phyloP scores from a whole-genome alignment of 345 rosid genomes.

The Euphorbia tirucalli region DNA sequence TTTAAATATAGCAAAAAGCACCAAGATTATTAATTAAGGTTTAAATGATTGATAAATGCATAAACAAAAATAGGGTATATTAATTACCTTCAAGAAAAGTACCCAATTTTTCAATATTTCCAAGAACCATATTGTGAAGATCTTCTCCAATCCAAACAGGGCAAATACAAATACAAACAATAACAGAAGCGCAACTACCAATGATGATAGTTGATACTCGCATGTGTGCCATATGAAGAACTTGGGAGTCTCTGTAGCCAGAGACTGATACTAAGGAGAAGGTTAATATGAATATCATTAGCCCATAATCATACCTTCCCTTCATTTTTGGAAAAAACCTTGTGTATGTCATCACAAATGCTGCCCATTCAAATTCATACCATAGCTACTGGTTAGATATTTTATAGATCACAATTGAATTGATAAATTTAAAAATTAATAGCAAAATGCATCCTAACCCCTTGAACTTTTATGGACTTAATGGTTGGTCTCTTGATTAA shows the following conservation, averaged over 20 bases:
- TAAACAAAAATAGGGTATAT: too few relatives aligned
- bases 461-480: too few relatives aligned
- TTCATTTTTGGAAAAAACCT: constrained; percentile 73
- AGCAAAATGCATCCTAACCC: too few relatives aligned
- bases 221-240: constrained; percentile 47
- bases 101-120: constrained; percentile 35
- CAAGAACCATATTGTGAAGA: constrained; percentile 34
- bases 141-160: constrained; percentile 43
- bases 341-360: constrained; percentile 55
- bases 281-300: constrained; percentile 70
- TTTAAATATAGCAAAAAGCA: background rate
- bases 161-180: constrained; percentile 28
- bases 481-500: too few relatives aligned
- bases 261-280: constrained; percentile 70
- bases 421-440: too few relatives aligned
- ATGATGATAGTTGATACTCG: constrained; percentile 64
- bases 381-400: too few relatives aligned
- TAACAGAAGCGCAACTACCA: constrained; percentile 45
- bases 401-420: too few relatives aligned
- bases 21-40: background rate
- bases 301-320: constrained; percentile 82
- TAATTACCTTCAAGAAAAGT: constrained; percentile 32
- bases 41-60: background rate
- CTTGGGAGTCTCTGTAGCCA: constrained; percentile 55
- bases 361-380: constrained; percentile 26